Conservation (phyloP, 768 basidiomycete genomes). For the Lactifluus hygrophoroides region DNA sequence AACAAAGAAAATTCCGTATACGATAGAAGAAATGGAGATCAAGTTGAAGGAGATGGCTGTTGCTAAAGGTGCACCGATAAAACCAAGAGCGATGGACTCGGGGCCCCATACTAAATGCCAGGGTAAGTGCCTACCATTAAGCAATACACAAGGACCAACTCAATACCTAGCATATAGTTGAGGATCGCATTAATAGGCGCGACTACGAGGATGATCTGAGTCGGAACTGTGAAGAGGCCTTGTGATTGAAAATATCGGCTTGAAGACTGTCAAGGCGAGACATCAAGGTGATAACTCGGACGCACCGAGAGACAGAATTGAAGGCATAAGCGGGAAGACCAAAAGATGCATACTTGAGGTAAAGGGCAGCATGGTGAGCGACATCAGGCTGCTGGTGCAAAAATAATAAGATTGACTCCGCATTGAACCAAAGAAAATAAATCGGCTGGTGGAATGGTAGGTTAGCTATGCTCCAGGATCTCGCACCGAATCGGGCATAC, state of each 20-base stretch:
- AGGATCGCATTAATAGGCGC: slow-evolving; percentile 81
- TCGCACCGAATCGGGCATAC: slow-evolving; percentile 35
- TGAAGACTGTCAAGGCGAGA: not conserved
- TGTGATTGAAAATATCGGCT: slow-evolving; percentile 81
- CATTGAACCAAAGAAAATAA: slow-evolving; percentile 69
- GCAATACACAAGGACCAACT: not conserved
- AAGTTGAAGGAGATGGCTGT: slow-evolving; percentile 86
- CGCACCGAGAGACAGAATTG: slow-evolving; percentile 44
- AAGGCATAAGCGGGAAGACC: slow-evolving; percentile 72
- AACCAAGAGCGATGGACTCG: slow-evolving; percentile 67
- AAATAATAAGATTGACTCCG: slow-evolving; percentile 67
- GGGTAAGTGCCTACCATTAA: slow-evolving; percentile 1
- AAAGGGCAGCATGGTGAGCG: slow-evolving; percentile 63
- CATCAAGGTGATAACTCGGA: not conserved
- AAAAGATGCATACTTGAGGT: slow-evolving; percentile 66
- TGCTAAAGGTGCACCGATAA: slow-evolving; percentile 86
- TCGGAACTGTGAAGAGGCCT: slow-evolving; percentile 78
- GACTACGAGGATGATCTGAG: slow-evolving; percentile 69
- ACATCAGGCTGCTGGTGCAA: slow-evolving; percentile 80
- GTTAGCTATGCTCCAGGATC: not conserved
- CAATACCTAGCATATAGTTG: slow-evolving; percentile 75
- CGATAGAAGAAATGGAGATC: slow-evolving; percentile 52
- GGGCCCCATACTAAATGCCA: slow-evolving; percentile 67
- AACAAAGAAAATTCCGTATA: slow-evolving; percentile 55
- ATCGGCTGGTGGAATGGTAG: slow-evolving; percentile 36